Evolutionary conservation across 148 eudicot genomes (phyloP), one percentile per base, ranked within the genome.

Genomic region (Nepenthes mirabilis): DNA sequence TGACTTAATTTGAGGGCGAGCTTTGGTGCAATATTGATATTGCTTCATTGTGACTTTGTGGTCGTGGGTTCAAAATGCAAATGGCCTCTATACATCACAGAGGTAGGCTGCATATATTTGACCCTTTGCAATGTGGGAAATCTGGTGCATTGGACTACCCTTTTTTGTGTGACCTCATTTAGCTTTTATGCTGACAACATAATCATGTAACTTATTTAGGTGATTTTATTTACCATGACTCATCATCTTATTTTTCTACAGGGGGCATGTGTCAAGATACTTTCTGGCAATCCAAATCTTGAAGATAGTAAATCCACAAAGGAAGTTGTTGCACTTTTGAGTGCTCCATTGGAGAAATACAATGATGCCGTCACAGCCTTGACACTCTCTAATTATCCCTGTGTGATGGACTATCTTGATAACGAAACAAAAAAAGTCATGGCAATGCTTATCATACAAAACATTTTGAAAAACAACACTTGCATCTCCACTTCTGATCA

Each of bases 391-490:
- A 94, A 94, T 75, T 94, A 94, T 83, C 99, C 99, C 47, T 83
- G 91, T 61, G 83, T 94, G 55, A 94, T 94, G 99, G 99, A 84
- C 59, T 86, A 84, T 77, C 99, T 94, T 62, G 99, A 94, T 70
- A 73, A 77, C 55, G 86, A 77, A 65, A 94, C 99, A 47, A 94
- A 94, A 65, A 94, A 86, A 83, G 74, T 89, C 67, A 94, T 94
- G 99, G 99, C 99, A 37, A 84, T 89, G 91, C 88, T 94, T 68
- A 94, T 94, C 60, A 86, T 94, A 64, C 87, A 87, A 75, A 94
- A 90, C 71, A 86, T 89, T 62, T 76, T 94, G 71, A 94, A 83
- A 65, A 89, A 85, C 50, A 69, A 77, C 59, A 84, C 89, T 56
- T 82, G 75, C 68, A 86, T 94, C 47, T 84, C 90, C 48, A 84